Base-by-base conservation (phyloP, 2,329 filamentous ascomycete species). In the Stachybotrys chlorohalonatus region DNA sequence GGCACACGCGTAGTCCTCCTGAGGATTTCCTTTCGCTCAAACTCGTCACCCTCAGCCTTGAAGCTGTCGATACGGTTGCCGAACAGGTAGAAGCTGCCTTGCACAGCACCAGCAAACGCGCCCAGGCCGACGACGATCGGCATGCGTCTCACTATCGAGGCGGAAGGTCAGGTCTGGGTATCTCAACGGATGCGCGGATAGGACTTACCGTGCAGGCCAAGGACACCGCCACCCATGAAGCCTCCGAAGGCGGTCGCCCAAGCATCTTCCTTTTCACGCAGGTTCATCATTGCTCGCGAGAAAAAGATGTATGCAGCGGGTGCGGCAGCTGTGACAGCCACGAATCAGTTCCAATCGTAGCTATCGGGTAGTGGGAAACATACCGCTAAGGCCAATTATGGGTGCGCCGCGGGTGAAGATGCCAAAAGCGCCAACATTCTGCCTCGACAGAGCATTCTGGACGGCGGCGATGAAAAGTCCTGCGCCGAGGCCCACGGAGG, bases 391-490 rank as follows among this genome's bases (percentile, higher is more conserved):
- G 49, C 71, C 87, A 67, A 93, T 87, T 52, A 86, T 86, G 66
- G 85, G 78, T 61, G 91, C 92, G 55, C 85, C 86, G 65, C 84
- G 83, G 50, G 89, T 89, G 68, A 97, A 85, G 65, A 96, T 81
- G 62, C 89, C 88, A 76, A 86, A 83, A 58, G 85, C 81, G 63
- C 91, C 90, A 61, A 94, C 78, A 71, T 96, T 96, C 69, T 83
- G 80, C 76, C 85, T 91, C 54, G 86, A 80, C 63, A 96, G 81
- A 56, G 91, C 90, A 77, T 95, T 97, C 76, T 92, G 89, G 61
- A 95, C 80, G 54, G 88, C 86, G 52, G 90, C 87, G 57, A 87
- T 70, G 71, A 90, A 80, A 67, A 88, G 74, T 64, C 91, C 91
- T 57, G 81, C 81, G 56, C 76, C 75, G 65, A 84, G 84, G 57